A percentile compares a stretch with the other conserved stretches of the same genome.
phyloP scores from a whole-genome alignment of 2,329 filamentous ascomycete genomes.

The Pseudogymnoascus sp. region DNA sequence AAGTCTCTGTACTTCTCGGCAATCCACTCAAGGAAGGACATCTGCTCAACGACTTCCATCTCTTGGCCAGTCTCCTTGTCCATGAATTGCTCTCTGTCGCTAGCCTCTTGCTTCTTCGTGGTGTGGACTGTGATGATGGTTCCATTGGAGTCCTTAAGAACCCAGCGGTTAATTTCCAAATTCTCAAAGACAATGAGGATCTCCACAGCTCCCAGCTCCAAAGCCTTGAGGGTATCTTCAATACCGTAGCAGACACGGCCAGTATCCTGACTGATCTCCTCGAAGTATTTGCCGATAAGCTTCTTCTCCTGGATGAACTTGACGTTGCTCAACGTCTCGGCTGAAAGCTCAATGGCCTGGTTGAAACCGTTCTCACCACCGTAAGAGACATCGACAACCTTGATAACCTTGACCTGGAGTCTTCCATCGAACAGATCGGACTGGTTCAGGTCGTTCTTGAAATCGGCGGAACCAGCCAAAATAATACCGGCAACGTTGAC shows the following conservation, averaged over 20 bases:
- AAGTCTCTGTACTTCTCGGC: conserved; percentile 98
- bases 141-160: conserved; percentile 72
- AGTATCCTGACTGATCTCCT: conserved; percentile 96
- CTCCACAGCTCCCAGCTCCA: conserved; percentile 93
- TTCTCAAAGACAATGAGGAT: conserved; percentile 96
- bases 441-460: conserved; percentile 98
- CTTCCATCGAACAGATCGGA: conserved; percentile 96
- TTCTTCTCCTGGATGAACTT: conserved; percentile 99
- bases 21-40: conserved; percentile 98
- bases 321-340: conserved; percentile 95
- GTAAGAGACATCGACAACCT: conserved; percentile 97
- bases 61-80: conserved; percentile 94
- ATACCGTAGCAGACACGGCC: conserved; percentile 97
- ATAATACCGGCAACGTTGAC: conserved; percentile 95
- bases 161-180: conserved; percentile 87
- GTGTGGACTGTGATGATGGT: conserved; percentile 73
- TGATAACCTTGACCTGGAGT: conserved; percentile 92
- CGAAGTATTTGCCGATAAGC: conserved; percentile 97
- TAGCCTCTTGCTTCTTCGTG: conserved; percentile 73
- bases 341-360: conserved; percentile 91
- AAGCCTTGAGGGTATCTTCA: conserved; percentile 91
- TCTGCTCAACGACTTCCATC: conserved; percentile 86
- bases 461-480: conserved; percentile 93
- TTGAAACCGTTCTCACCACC: conserved; percentile 99
- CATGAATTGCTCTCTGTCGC: conserved; percentile 75